Base-by-base conservation (phyloP, 1,284 basidiomycete species). In the Rhodotorula sp. region DNA sequence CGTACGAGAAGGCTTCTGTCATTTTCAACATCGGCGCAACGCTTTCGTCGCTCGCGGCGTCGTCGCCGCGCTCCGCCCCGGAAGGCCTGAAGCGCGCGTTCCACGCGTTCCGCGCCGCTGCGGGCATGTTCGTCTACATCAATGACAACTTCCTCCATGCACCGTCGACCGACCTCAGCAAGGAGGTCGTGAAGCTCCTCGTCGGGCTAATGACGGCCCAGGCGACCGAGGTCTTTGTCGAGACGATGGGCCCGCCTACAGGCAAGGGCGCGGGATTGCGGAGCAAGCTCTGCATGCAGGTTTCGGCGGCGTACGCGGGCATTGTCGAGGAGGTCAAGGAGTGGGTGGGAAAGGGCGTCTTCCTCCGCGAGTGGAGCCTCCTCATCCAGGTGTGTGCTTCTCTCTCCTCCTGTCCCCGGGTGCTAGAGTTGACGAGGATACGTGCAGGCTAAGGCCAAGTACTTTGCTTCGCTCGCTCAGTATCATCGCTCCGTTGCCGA, bases 141-240 rank as follows among this genome's bases (percentile, higher is more conserved):
- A 98, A 98, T 84, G 96, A 99, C 82, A 99, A 99, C 86, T 99
- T 99, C 82, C 84, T 99, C 0, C 97, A 99, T 80, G 97, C 97
- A 0, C 97, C 97, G 0, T 95, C 92, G n/a, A 97, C 93, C 2
- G 97, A 99, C 82, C 87, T 99, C 66, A 91, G 90, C 80, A 87
- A 93, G 39, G 95, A 98, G 69, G 92, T 99, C 62, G 87, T 99
- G 84, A 95, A 96, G 82, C 91, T 96, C 74, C 85, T 98, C 44
- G 89, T 94, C 25, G 88, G 88, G 34, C 78, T 97, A 75, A 91
- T 93, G 81, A 85, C 95, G 27, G 93, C 93, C 0, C 96, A 99
- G 82, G 94, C 96, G 0, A 93, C 92, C 1, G 97, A 99, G 80
- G 91, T 99, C 39, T 97, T 98, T 80, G 89, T 93, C 79, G 97